Conservation (phyloP, 805 yeast genomes). For the Nakazawaea siamensis region DNA sequence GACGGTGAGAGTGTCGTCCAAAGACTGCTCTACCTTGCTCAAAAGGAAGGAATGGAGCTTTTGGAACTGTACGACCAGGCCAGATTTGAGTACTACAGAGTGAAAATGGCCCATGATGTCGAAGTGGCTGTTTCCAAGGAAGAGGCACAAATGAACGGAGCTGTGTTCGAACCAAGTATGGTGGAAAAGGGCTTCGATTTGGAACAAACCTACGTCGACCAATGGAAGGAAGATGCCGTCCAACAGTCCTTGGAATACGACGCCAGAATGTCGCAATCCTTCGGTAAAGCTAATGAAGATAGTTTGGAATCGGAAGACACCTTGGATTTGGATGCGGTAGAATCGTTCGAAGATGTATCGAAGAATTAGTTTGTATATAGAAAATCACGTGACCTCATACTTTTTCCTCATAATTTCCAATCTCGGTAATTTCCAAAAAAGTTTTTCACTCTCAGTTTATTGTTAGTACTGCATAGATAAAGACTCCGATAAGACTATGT, state of each 20-base stretch:
- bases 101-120: slow-evolving; percentile 78
- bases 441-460: no score
- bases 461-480: no score
- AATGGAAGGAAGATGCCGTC: slow-evolving; percentile 67
- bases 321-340: slow-evolving; percentile 10
- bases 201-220: slow-evolving; percentile 64
- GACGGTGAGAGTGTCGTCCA: slow-evolving; percentile 90
- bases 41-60: slow-evolving; percentile 28
- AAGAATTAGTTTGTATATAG: no score
- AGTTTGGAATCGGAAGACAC: slow-evolving; percentile 21
- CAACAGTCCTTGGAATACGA: slow-evolving; percentile 49
- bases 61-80: slow-evolving; percentile 78
- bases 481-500: no score
- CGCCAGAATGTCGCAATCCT: slow-evolving; percentile 27
- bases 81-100: slow-evolving; percentile 77
- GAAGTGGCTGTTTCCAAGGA: slow-evolving; percentile 66
- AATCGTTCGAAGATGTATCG: slow-evolving; percentile 4
- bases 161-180: slow-evolving; percentile 53
- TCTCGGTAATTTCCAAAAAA: no score
- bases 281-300: slow-evolving; percentile 7
- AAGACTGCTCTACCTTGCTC: slow-evolving; percentile 51
- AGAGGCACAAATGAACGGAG: slow-evolving; percentile 82
- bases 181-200: slow-evolving; percentile 59
- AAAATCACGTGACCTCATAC: no score
- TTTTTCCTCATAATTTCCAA: no score